phyloP scores from a whole-genome alignment of 495 filamentous ascomycete species.

The Aspergillus egyptiacus region DNA sequence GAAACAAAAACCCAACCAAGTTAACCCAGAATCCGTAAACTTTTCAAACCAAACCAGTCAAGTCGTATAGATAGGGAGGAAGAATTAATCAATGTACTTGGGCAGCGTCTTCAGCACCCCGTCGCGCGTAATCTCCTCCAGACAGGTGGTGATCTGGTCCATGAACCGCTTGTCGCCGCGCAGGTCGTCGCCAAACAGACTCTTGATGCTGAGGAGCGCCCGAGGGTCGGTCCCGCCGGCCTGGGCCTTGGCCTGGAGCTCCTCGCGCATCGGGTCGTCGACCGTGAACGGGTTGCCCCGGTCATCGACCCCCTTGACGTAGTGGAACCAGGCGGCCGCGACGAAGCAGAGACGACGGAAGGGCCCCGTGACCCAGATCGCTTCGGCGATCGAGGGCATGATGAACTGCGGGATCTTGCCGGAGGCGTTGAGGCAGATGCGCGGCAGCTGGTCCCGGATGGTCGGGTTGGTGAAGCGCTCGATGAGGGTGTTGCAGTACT shows the following conservation, averaged over 20 bases:
- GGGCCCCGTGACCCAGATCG: slow-evolving; percentile 38
- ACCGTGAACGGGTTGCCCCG: slow-evolving; percentile 33
- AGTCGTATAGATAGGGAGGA: too few relatives aligned
- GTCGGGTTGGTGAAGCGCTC: slow-evolving; percentile 47
- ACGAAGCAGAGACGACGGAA: slow-evolving; percentile 42
- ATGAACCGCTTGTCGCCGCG: slow-evolving; percentile 37
- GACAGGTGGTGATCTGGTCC: slow-evolving; percentile 30
- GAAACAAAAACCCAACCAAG: too few relatives aligned
- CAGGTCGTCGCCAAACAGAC: slow-evolving; percentile 43
- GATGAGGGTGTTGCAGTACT: slow-evolving; percentile 41
- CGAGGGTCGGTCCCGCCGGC: slow-evolving; percentile 32
- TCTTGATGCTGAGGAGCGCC: slow-evolving; percentile 37
- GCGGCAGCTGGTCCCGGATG: slow-evolving; percentile 43
- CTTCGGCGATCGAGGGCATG: slow-evolving; percentile 46
- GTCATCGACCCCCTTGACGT: slow-evolving; percentile 41
- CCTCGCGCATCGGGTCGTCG: slow-evolving; percentile 41
- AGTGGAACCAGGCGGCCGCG: slow-evolving; percentile 42
- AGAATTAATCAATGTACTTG: slow-evolving; percentile 37
- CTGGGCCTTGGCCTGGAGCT: slow-evolving; percentile 36
- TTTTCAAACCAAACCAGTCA: too few relatives aligned
- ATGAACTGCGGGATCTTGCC: slow-evolving; percentile 49
- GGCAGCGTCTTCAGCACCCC: slow-evolving; percentile 40
- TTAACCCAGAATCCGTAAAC: too few relatives aligned
- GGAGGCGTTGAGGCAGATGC: slow-evolving; percentile 40
- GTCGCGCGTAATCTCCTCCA: slow-evolving; percentile 38